Conservation (phyloP, 371 early-diverging fungal genomes). For the Mortierella sp. region DNA sequence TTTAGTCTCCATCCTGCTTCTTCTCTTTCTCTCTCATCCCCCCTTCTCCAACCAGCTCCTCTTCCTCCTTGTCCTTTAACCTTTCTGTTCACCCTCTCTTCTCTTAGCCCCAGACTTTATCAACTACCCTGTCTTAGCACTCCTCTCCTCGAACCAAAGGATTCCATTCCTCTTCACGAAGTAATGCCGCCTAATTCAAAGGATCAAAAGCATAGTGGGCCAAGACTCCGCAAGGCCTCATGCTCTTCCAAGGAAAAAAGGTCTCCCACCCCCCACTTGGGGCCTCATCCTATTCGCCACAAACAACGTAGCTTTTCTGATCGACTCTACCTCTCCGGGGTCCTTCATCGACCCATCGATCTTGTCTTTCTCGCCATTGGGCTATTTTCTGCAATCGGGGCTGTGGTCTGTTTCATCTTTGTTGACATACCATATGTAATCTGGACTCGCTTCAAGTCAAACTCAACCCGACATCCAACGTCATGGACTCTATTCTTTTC, state of each 20-base stretch:
- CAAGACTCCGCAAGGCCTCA: background rate
- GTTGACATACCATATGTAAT: constrained; percentile 32
- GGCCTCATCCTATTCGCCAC: background rate
- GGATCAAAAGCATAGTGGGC: background rate
- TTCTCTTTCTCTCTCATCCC: no score
- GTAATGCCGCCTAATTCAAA: background rate
- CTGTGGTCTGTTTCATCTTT: constrained; percentile 12
- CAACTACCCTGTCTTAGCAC: background rate
- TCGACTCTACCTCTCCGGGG: constrained; percentile 32
- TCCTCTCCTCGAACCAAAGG: background rate
- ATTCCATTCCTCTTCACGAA: background rate
- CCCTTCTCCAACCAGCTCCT: no score
- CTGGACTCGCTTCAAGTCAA: constrained; percentile 27
- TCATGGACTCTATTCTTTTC: constrained; percentile 38
- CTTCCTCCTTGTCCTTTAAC: background rate
- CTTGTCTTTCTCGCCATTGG: constrained; percentile 13
- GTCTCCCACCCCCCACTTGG: background rate
- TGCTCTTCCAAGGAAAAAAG: background rate
- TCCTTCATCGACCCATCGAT: constrained; percentile 30
- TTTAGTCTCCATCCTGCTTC: background rate
- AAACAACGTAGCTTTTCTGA: constrained; percentile 11
- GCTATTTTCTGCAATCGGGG: constrained; percentile 10
- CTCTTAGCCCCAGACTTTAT: background rate
- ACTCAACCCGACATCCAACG: constrained; percentile 32
- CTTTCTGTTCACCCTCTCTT: background rate